Evolutionary conservation across 2,329 filamentous ascomycete genomes (phyloP).

Genomic region (Fusarium brevicatenulatum): DNA sequence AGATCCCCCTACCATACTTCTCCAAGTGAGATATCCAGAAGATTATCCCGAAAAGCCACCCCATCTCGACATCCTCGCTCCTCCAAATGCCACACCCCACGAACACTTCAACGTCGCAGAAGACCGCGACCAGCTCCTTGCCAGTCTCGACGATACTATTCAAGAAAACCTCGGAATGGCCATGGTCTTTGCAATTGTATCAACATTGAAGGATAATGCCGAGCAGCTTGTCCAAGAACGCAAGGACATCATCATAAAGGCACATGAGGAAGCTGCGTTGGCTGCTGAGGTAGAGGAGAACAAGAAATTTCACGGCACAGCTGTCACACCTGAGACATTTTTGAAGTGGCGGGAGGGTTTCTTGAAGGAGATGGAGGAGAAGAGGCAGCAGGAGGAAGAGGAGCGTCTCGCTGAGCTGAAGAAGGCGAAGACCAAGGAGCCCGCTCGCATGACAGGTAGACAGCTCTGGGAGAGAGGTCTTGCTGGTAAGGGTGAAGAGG

Average conservation of each 20-base stretch:
- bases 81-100: constrained; percentile 75
- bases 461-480: constrained; percentile 83
- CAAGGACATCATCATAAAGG: constrained; percentile 70
- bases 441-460: constrained; percentile 75
- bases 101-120: constrained; percentile 80
- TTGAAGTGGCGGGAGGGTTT: constrained; percentile 84
- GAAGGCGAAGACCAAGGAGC: constrained; percentile 79
- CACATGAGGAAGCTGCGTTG: constrained; percentile 62
- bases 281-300: constrained; percentile 90
- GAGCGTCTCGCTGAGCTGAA: constrained; percentile 85
- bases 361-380: constrained; percentile 81
- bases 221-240: constrained; percentile 84
- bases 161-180: constrained; percentile 96
- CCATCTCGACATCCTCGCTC: constrained; percentile 79
- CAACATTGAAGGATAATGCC: constrained; percentile 87
- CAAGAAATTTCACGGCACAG: constrained; percentile 91
- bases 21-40: constrained; percentile 90
- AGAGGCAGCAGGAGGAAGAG: constrained; percentile 73
- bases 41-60: constrained; percentile 91
- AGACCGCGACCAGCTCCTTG: constrained; percentile 80
- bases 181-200: constrained; percentile 94
- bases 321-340: constrained; percentile 89
- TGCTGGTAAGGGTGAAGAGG: constrained; percentile 72
- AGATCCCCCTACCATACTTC: constrained; percentile 76
- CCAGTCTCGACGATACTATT: constrained; percentile 76